phyloP scores from a whole-genome alignment of 352 stramenopile genomes.

The Phytopythium kandeliae region DNA sequence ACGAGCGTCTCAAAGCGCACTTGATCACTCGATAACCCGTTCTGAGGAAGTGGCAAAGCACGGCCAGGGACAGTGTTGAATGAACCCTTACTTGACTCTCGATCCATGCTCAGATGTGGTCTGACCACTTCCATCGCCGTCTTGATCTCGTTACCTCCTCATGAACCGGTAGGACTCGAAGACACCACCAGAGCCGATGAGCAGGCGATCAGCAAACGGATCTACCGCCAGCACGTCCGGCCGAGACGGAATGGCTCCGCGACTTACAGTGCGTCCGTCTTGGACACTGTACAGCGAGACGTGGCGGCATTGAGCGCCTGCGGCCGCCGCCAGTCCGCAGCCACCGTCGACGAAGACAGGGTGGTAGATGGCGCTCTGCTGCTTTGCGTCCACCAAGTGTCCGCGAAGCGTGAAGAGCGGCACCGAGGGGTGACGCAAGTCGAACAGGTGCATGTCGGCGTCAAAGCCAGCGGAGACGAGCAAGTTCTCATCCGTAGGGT shows the following conservation, averaged over 20 bases:
- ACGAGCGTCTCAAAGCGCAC: slow-evolving; percentile 34
- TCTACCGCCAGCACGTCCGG: slow-evolving; percentile 28
- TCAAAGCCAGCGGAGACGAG: slow-evolving; percentile 45
- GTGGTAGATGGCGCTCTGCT: slow-evolving; percentile 37
- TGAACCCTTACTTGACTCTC: no score
- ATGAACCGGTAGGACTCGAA: slow-evolving; percentile 26
- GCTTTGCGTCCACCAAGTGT: slow-evolving; percentile 10
- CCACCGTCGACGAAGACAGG: slow-evolving; percentile 36
- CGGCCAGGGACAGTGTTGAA: no score
- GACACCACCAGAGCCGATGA: slow-evolving; percentile 17
- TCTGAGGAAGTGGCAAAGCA: not conserved
- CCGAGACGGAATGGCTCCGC: slow-evolving; percentile 21
- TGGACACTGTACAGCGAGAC: slow-evolving; percentile 32
- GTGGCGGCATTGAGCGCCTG: slow-evolving; percentile 15
- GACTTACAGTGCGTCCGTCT: slow-evolving; percentile 28
- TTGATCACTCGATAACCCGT: slow-evolving; percentile 5
- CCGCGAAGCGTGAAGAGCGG: slow-evolving; percentile 33
- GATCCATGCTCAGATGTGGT: no score
- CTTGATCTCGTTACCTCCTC: no score
- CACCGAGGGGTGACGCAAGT: slow-evolving; percentile 24
- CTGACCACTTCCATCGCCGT: no score
- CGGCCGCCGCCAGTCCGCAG: slow-evolving; percentile 20
- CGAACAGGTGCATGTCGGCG: slow-evolving; percentile 38
- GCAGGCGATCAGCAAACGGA: slow-evolving; percentile 28
- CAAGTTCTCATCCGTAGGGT: slow-evolving; percentile 36